These are phyloP conservation scores for Moricandia arvensis DNA, from an alignment of 345 rosid genomes.

Conservation along the genomic window DNA sequence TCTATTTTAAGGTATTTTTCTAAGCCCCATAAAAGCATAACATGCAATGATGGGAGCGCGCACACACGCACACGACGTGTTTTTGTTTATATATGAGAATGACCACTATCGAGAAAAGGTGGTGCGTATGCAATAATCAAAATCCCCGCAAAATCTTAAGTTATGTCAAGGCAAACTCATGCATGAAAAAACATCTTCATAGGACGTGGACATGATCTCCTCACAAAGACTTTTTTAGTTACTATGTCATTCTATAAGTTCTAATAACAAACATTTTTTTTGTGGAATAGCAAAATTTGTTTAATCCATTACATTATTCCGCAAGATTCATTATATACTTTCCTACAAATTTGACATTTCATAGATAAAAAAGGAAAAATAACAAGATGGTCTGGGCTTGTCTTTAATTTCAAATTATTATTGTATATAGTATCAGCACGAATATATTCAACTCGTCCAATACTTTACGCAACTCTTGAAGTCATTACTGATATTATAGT, in stretches of 20 bases:
- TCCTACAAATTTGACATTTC: too few species aligned
- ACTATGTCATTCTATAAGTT: too few species aligned
- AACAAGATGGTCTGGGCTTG: neutral
- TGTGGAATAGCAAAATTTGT: too few species aligned
- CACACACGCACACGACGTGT: neutral
- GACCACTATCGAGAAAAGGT: neutral
- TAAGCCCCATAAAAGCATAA: too few species aligned
- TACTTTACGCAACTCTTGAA: neutral
- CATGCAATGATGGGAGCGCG: neutral
- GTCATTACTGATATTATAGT: neutral
- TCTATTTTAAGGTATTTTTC: too few species aligned
- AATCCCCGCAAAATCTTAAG: neutral
- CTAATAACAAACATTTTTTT: too few species aligned
- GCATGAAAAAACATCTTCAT: slow-evolving; percentile 4
- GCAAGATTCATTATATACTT: too few species aligned
- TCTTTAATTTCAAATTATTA: slow-evolving; percentile 2
- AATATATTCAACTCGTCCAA: slow-evolving; percentile 15
- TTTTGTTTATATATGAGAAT: neutral
- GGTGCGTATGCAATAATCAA: neutral
- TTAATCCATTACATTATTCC: too few species aligned
- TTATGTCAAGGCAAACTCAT: neutral
- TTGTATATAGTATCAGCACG: neutral
- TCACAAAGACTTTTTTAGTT: too few species aligned
- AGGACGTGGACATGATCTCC: neutral
- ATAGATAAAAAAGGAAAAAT: neutral